Evolutionary conservation across 2,329 filamentous ascomycete species (phyloP), one percentile per base, ranked within the genome.

Genomic region (Aspergillus sclerotialis): DNA sequence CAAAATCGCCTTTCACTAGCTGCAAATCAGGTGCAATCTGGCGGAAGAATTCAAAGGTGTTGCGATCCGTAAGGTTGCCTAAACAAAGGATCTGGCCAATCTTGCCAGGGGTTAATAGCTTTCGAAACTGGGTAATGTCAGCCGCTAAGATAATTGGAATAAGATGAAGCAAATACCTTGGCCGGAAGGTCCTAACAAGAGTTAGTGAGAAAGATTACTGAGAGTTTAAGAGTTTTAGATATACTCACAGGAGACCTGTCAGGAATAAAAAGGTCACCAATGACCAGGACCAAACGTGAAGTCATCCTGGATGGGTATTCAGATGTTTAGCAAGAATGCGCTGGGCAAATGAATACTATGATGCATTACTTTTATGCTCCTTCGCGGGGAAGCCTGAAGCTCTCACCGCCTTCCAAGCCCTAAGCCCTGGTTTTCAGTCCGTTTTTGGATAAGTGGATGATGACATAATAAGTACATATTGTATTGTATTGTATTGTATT

Each of bases 181-280:
- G 82, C 74, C 39, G 88, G 88, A 54, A 94, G 89, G 63, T 94
- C 75, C 75, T 78, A 48, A 37, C 9, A n/a, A 40, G 6, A 26
- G 27, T 39, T 46, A 28, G 12, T 28, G 3, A 7, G 15, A 12
- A 33, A 14, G 13, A 33, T 8, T 33, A 10, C 10, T 7, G 23
- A 18, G 23, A 16, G 18, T 14, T 13, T 15, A 27, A 14, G 37
- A 37, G 42, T 32, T 33, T 34, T 30, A 15, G 18, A 12, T 7
- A 12, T 25, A 60, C 66, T 49, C 60, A 76, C 88, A 45, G 92
- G 80, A 51, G 87, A 88, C 60, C 88, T 76, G 65, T 94, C 88
- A 52, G 88, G 88, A 65, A 94, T 94, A 69, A 94, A 88, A 35
- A 94, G 78, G 69, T 94, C 88, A 61, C 87, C 87, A 50, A 94